Conservation (phyloP, 768 basidiomycete species). For the Boletus reticulatus region DNA sequence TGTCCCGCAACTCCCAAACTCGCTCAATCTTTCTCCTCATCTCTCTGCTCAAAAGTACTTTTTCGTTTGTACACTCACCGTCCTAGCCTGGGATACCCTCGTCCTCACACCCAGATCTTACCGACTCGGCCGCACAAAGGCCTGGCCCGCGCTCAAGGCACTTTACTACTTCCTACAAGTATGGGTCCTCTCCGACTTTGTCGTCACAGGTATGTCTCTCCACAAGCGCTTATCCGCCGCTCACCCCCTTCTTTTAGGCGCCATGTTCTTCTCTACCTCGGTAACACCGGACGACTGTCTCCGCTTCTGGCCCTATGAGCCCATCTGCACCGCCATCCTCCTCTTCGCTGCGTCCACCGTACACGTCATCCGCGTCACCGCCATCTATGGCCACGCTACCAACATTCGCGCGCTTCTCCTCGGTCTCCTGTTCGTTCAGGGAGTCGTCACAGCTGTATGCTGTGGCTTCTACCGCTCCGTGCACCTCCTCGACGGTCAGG, state of each 20-base stretch:
- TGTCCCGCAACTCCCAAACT: slow-evolving; percentile 46
- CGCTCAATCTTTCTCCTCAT: slow-evolving; percentile 73
- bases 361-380: slow-evolving; percentile 76
- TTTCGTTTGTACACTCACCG: slow-evolving; percentile 85
- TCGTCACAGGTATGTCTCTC: slow-evolving; percentile 57
- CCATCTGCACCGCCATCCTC: slow-evolving; percentile 79
- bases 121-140: slow-evolving; percentile 57
- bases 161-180: slow-evolving; percentile 72
- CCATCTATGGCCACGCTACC: slow-evolving; percentile 65
- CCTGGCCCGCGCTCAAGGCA: slow-evolving; percentile 77
- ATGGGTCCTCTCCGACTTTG: slow-evolving; percentile 80
- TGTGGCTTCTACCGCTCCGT: slow-evolving; percentile 84
- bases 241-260: slow-evolving; percentile 43
- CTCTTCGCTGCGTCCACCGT: slow-evolving; percentile 68
- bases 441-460: slow-evolving; percentile 68
- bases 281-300: slow-evolving; percentile 60
- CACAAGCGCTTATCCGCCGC: not conserved
- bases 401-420: slow-evolving; percentile 55
- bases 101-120: slow-evolving; percentile 79
- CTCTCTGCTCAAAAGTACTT: slow-evolving; percentile 87
- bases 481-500: slow-evolving; percentile 69
- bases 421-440: slow-evolving; percentile 60
- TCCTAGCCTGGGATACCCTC: slow-evolving; percentile 87
- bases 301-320: slow-evolving; percentile 81
- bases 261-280: slow-evolving; percentile 81